phyloP scores from a whole-genome alignment of 2,329 filamentous ascomycete species.

The Alternaria gaisen region DNA sequence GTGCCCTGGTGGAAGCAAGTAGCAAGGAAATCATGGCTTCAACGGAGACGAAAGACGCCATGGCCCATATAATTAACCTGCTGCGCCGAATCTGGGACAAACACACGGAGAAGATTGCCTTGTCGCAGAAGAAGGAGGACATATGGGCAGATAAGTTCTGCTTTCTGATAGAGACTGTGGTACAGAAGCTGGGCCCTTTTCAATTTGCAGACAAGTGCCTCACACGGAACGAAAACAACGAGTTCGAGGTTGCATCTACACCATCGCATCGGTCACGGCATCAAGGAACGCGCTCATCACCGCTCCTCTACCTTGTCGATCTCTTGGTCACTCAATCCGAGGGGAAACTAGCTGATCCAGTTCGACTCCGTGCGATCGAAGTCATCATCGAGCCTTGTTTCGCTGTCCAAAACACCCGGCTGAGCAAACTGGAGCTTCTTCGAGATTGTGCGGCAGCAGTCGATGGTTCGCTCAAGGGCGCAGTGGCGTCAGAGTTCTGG shows the following conservation, averaged over 20 bases:
- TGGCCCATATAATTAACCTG: slow-evolving; percentile 75
- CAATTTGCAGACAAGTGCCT: slow-evolving; percentile 61
- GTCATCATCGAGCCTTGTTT: slow-evolving; percentile 68
- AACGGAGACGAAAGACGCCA: slow-evolving; percentile 80
- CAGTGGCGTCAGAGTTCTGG: slow-evolving; percentile 42
- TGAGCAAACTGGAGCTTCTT: slow-evolving; percentile 51
- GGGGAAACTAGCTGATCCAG: slow-evolving; percentile 51
- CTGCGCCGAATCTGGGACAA: slow-evolving; percentile 74
- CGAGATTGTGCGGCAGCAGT: slow-evolving; percentile 45
- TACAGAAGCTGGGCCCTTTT: slow-evolving; percentile 60
- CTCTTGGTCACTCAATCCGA: slow-evolving; percentile 62
- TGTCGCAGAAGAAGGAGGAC: slow-evolving; percentile 46
- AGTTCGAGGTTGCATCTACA: slow-evolving; percentile 70
- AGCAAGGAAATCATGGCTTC: slow-evolving; percentile 91
- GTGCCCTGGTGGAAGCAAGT: slow-evolving; percentile 71
- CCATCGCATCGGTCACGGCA: slow-evolving; percentile 67
- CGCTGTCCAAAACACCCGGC: slow-evolving; percentile 47
- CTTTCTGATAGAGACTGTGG: slow-evolving; percentile 61
- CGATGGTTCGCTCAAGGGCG: slow-evolving; percentile 26
- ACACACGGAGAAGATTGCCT: slow-evolving; percentile 54
- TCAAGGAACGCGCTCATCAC: slow-evolving; percentile 62
- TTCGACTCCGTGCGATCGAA: slow-evolving; percentile 51
- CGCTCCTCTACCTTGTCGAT: slow-evolving; percentile 72
- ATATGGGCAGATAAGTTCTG: slow-evolving; percentile 61
- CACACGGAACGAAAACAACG: slow-evolving; percentile 64